A percentile compares a stretch with the other conserved stretches of the same genome.
phyloP scores from a whole-genome alignment of 1,284 basidiomycete genomes.

The Hemileia vastatrix region DNA sequence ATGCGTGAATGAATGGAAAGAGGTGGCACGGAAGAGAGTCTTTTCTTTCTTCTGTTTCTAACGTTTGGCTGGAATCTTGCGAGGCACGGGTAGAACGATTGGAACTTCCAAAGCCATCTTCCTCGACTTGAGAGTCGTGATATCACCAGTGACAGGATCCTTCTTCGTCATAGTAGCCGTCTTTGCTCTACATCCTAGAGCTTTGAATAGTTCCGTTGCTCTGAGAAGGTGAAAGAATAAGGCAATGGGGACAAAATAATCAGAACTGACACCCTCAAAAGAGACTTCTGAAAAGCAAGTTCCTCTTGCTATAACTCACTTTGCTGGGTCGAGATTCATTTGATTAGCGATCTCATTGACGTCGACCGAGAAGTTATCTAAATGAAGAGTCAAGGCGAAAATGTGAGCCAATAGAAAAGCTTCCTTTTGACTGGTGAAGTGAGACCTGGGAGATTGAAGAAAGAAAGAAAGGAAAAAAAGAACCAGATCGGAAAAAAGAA shows the following conservation, averaged over 20 bases:
- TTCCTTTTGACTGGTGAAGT: no score
- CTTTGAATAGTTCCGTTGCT: constrained; percentile 24
- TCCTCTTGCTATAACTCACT: constrained; percentile 19
- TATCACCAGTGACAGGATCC: not conserved
- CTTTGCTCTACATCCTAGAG: constrained; percentile 21
- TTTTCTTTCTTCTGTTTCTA: not conserved
- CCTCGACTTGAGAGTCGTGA: not conserved
- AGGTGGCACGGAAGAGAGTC: no score
- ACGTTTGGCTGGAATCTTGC: not conserved
- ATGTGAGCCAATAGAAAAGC: no score
- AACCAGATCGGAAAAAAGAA: no score
- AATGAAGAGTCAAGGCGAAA: no score
- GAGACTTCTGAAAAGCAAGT: no score
- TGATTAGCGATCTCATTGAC: no score
- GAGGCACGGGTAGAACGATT: not conserved
- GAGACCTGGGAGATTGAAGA: no score
- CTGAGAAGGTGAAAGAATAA: constrained; percentile 2
- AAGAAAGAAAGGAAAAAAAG: no score
- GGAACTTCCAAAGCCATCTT: not conserved
- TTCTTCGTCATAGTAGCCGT: not conserved
- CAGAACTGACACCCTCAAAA: not conserved
- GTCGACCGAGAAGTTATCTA: no score
- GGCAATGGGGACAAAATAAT: not conserved
- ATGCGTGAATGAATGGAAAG: no score
- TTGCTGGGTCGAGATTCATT: no score